Percentiles rank a stretch among this genome's conserved stretches.
phyloP scores from a whole-genome alignment of 768 basidiomycete species.

The Lactifluus hygrophoroides region DNA sequence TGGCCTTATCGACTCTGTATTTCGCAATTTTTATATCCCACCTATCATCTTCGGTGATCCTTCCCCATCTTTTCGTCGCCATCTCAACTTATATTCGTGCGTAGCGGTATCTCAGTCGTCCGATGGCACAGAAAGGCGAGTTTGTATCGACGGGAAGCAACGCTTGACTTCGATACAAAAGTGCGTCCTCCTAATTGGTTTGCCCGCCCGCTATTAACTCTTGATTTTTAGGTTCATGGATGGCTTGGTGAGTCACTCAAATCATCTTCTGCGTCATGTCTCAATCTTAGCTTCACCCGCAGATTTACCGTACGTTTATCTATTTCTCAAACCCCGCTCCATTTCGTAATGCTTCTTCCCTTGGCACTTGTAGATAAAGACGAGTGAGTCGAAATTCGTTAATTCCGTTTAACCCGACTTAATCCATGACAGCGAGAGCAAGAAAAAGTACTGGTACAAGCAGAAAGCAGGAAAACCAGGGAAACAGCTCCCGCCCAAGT shows the following conservation, averaged over 20 bases:
- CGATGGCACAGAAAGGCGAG: conserved; percentile 38
- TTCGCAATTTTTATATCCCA: conserved; percentile 58
- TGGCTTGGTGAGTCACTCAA: conserved; percentile 39
- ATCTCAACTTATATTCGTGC: not conserved
- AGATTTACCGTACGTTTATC: conserved; percentile 12
- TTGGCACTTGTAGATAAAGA: conserved; percentile 31
- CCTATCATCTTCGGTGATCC: conserved; percentile 57
- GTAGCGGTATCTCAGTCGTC: conserved; percentile 33
- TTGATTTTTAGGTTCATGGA: conserved; percentile 40
- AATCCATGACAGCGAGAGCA: conserved; percentile 4
- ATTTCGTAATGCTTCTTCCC: not conserved
- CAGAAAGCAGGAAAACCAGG: conserved; percentile 18
- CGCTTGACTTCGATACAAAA: conserved; percentile 55
- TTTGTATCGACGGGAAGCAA: conserved; percentile 70
- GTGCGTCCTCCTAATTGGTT: conserved; percentile 27
- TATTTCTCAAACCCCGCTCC: not conserved
- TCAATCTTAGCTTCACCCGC: not conserved
- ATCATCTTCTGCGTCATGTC: no score
- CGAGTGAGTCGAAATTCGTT: conserved; percentile 24
- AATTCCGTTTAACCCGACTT: not conserved
- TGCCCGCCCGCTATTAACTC: not conserved
- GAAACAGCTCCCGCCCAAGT: conserved; percentile 29
- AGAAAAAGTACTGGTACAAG: conserved; percentile 32
- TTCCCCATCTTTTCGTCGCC: not conserved
- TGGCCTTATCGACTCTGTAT: conserved; percentile 53